These are phyloP conservation scores for Meredithiella fracta DNA, from an alignment of 2,329 filamentous ascomycete genomes.

Conservation along the genomic window DNA sequence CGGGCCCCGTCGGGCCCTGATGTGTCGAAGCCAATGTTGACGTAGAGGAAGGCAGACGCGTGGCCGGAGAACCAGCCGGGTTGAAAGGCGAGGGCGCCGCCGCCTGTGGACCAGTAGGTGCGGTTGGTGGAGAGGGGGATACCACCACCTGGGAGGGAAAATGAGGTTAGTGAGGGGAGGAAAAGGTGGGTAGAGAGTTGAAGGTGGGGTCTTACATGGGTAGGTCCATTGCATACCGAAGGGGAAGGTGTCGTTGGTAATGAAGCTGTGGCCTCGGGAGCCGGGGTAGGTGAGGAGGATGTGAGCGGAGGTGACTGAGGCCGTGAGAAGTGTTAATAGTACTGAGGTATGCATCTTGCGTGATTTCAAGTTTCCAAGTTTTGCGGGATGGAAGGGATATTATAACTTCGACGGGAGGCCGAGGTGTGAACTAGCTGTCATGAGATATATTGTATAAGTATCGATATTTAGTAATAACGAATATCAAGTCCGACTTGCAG, in stretches of 20 bases:
- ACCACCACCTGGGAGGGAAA: constrained; percentile 47
- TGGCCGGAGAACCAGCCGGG: constrained; percentile 83
- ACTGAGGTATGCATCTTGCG: neutral
- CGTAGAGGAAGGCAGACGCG: constrained; percentile 55
- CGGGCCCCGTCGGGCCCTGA: constrained; percentile 27
- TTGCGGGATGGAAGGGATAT: neutral
- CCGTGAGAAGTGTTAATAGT: constrained; percentile 5
- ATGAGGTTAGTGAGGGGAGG: neutral
- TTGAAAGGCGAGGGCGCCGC: constrained; percentile 61
- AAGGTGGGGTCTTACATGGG: constrained; percentile 36
- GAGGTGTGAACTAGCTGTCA: too few relatives aligned
- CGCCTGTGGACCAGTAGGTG: constrained; percentile 62
- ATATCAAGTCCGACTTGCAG: neutral
- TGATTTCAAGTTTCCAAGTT: neutral
- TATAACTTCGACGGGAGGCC: too few relatives aligned
- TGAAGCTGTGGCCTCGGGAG: constrained; percentile 49
- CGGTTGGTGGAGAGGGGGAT: constrained; percentile 55
- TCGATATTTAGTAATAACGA: too few relatives aligned
- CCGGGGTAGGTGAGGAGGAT: constrained; percentile 49
- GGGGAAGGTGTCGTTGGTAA: constrained; percentile 45
- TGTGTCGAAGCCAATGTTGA: constrained; percentile 65
- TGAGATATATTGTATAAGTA: too few relatives aligned
- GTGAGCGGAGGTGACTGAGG: constrained; percentile 23
- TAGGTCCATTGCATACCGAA: constrained; percentile 59
- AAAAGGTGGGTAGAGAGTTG: constrained; percentile 12